Evolutionary conservation across 768 basidiomycete species (phyloP).

Genomic region (Phylloporus arenicola): DNA sequence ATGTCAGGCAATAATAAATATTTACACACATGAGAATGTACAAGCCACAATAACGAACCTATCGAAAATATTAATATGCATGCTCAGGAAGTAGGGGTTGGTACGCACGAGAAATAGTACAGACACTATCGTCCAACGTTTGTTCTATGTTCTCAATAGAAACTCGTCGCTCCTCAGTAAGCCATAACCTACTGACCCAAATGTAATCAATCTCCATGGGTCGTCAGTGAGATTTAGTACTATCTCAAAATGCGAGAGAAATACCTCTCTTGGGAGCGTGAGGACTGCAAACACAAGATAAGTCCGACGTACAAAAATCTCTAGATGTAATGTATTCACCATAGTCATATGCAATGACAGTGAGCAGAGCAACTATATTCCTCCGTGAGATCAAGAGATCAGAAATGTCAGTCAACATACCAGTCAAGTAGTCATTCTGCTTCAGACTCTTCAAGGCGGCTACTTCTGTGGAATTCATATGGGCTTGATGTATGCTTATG

Average conservation of each 20-base stretch:
- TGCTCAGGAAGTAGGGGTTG: not conserved
- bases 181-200: not conserved
- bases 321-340: not conserved
- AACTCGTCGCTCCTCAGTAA: not conserved
- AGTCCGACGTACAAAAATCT: too few relatives aligned
- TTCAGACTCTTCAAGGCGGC: not conserved
- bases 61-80: not conserved
- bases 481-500: not conserved
- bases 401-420: not conserved
- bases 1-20: not conserved
- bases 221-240: too few relatives aligned
- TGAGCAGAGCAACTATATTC: slow-evolving; percentile 1
- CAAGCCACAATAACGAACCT: slow-evolving; percentile 7
- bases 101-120: not conserved
- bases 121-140: slow-evolving; percentile 1
- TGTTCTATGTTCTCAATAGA: not conserved
- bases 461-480: not conserved
- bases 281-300: too few relatives aligned
- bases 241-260: too few relatives aligned
- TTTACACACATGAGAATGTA: not conserved
- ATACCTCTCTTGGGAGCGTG: too few relatives aligned
- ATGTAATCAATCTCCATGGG: slow-evolving; percentile 2
- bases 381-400: not conserved
- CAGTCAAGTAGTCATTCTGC: slow-evolving; percentile 2
- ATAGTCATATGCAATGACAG: slow-evolving; percentile 9